Evolutionary conservation across 345 rosid species (phyloP), one percentile per base, ranked within the genome.

Genomic region (Eucalyptus marginata): DNA sequence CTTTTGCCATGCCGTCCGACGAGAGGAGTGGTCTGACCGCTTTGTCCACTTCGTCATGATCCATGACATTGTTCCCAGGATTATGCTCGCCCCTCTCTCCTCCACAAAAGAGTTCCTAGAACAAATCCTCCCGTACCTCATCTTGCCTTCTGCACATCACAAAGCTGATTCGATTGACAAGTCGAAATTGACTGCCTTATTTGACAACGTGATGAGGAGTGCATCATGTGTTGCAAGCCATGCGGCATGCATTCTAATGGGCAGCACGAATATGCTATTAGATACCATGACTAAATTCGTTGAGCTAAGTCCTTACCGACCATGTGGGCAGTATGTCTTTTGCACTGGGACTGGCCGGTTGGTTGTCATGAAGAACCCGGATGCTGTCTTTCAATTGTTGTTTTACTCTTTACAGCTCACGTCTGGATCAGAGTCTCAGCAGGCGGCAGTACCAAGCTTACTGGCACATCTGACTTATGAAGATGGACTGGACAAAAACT

Each of bases 241-340:
- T 87, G 93, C 94, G 36, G 97, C 96, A 24, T 94, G 96, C 90
- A 90, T 90, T 87, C 85, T 96, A 52, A 96, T 92, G 96, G 97
- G 98, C 84, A 94, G 92, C 91, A 92, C 96, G 66, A 96, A 94
- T 52, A 94, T 91, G 44, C 87, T 97, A 87, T 25, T 94, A 64
- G 96, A 95, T 89, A 95, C 96, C 11, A 58, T 95, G 22, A 93
- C 94, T 0, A 94, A 92, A 84, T 94, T 97, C 87, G 62, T 95
- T 47, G 93, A 93, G 87, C 92, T 94, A 29, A 95, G 98, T 92
- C 99, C 99, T 90, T 97, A 95, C 58, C 92, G 94, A 81, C 99
- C 99, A 3, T 92, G 91, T 40, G 99, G 99, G 49, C 96, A 94
- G 25, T 96, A 91, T 81, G 91, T 97, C 85, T 95, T 97, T 91